Percentiles rank a stretch among this genome's conserved stretches.
phyloP scores from a whole-genome alignment of 2,329 filamentous ascomycete species.

The Chrysoporthe austroafricana region DNA sequence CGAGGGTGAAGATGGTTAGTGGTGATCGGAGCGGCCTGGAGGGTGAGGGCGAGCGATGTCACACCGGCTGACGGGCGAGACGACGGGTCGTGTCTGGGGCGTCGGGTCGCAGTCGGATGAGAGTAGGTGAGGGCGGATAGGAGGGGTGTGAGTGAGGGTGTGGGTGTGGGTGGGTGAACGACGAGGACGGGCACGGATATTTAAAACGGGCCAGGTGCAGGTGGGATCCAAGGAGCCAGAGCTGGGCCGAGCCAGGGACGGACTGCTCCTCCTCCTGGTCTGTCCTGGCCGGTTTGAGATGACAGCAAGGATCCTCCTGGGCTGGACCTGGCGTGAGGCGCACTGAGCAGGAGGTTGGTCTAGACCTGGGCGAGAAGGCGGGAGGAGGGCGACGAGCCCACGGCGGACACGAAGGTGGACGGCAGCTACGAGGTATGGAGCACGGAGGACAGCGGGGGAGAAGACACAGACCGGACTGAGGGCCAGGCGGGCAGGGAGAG shows the following conservation, averaged over 20 bases:
- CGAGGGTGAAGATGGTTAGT: slow-evolving; percentile 7
- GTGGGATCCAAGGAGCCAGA: not conserved
- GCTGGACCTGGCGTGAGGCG: not conserved
- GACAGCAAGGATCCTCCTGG: not conserved
- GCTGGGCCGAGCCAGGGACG: not conserved
- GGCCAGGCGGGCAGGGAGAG: slow-evolving; percentile 9
- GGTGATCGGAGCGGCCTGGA: slow-evolving; percentile 6
- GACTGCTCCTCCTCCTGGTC: not conserved
- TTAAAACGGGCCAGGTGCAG: slow-evolving; percentile 18
- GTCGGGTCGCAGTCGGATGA: not conserved
- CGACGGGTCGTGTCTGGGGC: not conserved
- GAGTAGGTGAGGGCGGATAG: slow-evolving; percentile 1
- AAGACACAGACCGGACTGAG: not conserved
- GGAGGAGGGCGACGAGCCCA: not conserved
- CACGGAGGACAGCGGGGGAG: not conserved
- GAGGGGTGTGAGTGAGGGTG: not conserved
- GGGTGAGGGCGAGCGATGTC: slow-evolving; percentile 15
- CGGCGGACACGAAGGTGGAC: not conserved
- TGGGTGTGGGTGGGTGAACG: not conserved
- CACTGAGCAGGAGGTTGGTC: not conserved
- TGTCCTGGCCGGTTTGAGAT: not conserved
- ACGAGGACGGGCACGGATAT: slow-evolving; percentile 15
- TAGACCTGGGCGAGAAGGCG: no score
- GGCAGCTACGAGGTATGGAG: not conserved
- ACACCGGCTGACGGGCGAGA: slow-evolving; percentile 5